phyloP scores from a whole-genome alignment of 148 eudicot species.

The Nepenthes gracilis region DNA sequence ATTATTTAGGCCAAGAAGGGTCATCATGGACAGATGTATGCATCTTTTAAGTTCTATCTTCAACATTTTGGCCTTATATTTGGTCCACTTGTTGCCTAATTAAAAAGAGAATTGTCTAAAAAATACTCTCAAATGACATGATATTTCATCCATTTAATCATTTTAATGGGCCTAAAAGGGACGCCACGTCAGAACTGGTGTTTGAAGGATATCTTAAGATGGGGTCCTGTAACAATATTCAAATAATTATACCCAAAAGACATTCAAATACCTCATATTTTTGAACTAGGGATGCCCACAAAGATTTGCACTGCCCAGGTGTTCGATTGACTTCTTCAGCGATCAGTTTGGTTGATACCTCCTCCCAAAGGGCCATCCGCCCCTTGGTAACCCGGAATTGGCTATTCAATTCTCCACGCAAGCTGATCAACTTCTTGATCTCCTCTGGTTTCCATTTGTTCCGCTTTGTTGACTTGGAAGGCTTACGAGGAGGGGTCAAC shows the following conservation, averaged over 20 bases:
- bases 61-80: too few species aligned
- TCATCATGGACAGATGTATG: too few species aligned
- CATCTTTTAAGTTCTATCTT: too few species aligned
- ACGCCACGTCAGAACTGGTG: too few species aligned
- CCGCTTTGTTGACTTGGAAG: constrained; percentile 47
- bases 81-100: too few species aligned
- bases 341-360: constrained; percentile 56
- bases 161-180: too few species aligned
- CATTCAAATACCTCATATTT: constrained; percentile 73
- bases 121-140: too few species aligned
- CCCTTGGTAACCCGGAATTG: constrained; percentile 68
- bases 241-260: background rate
- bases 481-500: constrained; percentile 12
- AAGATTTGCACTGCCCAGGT: constrained; percentile 92
- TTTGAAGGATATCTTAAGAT: too few species aligned
- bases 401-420: constrained; percentile 67
- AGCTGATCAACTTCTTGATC: constrained; percentile 53
- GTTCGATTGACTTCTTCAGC: constrained; percentile 59
- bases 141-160: too few species aligned
- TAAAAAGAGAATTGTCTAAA: too few species aligned
- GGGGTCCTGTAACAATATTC: background rate
- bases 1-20: too few species aligned
- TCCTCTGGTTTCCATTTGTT: constrained; percentile 92
- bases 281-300: constrained; percentile 83
- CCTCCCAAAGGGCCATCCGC: constrained; percentile 97